A percentile compares a stretch with the other conserved stretches of the same genome.
Conservation (phyloP, 2,329 filamentous ascomycete genomes). For the Hypoxylon sp. region DNA sequence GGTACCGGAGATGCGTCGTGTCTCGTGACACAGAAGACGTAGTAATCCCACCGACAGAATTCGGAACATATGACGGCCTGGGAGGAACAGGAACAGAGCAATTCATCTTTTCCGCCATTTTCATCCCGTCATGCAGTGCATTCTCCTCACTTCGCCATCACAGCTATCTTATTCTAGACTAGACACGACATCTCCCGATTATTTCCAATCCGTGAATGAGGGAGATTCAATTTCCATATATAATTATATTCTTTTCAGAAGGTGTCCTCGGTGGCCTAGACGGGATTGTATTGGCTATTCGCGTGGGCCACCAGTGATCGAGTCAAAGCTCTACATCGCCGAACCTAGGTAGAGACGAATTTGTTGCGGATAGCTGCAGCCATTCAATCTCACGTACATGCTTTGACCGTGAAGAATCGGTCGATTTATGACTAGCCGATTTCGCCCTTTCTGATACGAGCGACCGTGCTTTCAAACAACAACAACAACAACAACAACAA, state of each 20-base stretch:
- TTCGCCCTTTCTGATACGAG: constrained; percentile 1
- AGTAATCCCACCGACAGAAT: constrained; percentile 40
- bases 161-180: constrained; percentile 6
- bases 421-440: constrained; percentile 9
- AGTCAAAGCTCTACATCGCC: constrained; percentile 13
- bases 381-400: constrained; percentile 21
- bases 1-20: constrained; percentile 41
- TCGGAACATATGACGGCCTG: constrained; percentile 36
- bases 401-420: neutral
- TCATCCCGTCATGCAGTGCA: constrained; percentile 31
- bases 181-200: constrained; percentile 11
- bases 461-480: constrained; percentile 2
- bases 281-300: constrained; percentile 7
- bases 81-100: constrained; percentile 17
- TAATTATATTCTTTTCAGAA: constrained; percentile 11
- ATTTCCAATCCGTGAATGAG: constrained; percentile 16
- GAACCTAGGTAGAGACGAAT: constrained; percentile 5
- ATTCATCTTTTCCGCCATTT: constrained; percentile 37
- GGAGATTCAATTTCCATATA: constrained; percentile 9
- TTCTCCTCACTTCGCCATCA: constrained; percentile 21
- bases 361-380: constrained; percentile 24
- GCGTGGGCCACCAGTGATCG: neutral
- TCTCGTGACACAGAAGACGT: constrained; percentile 42
- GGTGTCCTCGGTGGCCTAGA: neutral
- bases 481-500: neutral